phyloP scores from a whole-genome alignment of 2,329 filamentous ascomycete genomes.

The Paraphoma chrysanthemicola region DNA sequence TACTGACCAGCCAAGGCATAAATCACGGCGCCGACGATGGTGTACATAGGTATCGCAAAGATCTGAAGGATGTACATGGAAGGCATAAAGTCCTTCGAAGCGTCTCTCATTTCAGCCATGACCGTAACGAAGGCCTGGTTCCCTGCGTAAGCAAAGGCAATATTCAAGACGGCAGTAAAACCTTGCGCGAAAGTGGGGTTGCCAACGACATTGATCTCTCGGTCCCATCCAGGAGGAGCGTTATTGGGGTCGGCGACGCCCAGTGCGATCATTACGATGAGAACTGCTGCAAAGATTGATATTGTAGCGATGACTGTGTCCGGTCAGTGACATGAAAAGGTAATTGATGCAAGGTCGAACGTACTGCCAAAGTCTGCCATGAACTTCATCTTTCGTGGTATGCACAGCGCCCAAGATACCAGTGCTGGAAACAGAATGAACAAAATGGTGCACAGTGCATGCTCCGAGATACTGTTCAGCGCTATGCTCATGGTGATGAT shows the following conservation, averaged over 20 bases:
- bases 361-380: conserved; percentile 12
- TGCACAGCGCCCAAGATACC: conserved; percentile 60
- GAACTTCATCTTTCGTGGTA: conserved; percentile 19
- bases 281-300: conserved; percentile 67
- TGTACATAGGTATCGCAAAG: conserved; percentile 64
- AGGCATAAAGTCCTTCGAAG: conserved; percentile 62
- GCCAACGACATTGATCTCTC: conserved; percentile 3
- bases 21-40: conserved; percentile 68
- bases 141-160: conserved; percentile 71
- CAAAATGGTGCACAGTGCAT: conserved; percentile 67
- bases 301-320: conserved; percentile 51
- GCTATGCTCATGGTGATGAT: conserved; percentile 55
- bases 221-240: conserved; percentile 17
- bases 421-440: conserved; percentile 65
- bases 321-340: not conserved
- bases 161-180: conserved; percentile 55
- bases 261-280: conserved; percentile 70
- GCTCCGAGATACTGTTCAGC: conserved; percentile 66
- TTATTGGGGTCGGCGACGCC: conserved; percentile 55
- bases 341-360: not conserved
- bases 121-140: conserved; percentile 71
- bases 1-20: conserved; percentile 67
- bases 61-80: conserved; percentile 63
- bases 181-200: conserved; percentile 14
- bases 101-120: conserved; percentile 67